These are phyloP conservation scores for Xylariaceae sp. DNA, from an alignment of 2,329 filamentous ascomycete genomes.

Conservation along the genomic window DNA sequence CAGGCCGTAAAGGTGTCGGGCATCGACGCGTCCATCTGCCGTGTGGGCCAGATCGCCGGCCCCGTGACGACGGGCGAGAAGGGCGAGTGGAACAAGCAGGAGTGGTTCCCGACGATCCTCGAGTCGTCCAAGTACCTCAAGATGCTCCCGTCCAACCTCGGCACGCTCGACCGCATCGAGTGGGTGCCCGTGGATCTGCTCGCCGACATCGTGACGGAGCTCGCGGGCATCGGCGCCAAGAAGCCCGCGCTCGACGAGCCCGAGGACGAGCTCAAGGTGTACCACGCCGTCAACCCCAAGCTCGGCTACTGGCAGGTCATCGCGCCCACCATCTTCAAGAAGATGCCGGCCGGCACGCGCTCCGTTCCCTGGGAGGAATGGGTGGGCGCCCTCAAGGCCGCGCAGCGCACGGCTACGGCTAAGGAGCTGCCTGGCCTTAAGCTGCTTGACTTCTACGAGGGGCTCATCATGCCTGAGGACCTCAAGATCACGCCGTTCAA, in stretches of 20 bases:
- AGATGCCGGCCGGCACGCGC: slow-evolving; percentile 20
- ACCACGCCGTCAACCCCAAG: slow-evolving; percentile 26
- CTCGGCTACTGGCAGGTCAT: slow-evolving; percentile 24
- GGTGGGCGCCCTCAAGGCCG: slow-evolving; percentile 21
- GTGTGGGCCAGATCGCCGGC: slow-evolving; percentile 46
- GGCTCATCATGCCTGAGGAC: slow-evolving; percentile 17
- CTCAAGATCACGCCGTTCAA: slow-evolving; percentile 22
- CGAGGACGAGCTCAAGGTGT: slow-evolving; percentile 22
- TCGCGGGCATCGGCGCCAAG: slow-evolving; percentile 34
- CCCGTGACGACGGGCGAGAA: slow-evolving; percentile 32
- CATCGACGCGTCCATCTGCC: slow-evolving; percentile 38
- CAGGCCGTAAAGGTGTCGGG: slow-evolving; percentile 34
- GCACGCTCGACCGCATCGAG: slow-evolving; percentile 42
- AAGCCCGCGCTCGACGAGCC: slow-evolving; percentile 18
- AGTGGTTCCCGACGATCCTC: slow-evolving; percentile 52
- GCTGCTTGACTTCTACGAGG: slow-evolving; percentile 25
- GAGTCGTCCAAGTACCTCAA: slow-evolving; percentile 46
- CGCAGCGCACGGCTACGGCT: slow-evolving; percentile 17
- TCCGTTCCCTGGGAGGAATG: slow-evolving; percentile 22
- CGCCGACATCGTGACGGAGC: slow-evolving; percentile 43
- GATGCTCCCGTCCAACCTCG: slow-evolving; percentile 43
- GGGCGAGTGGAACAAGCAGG: slow-evolving; percentile 51
- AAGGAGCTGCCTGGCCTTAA: slow-evolving; percentile 24
- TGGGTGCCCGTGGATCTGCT: slow-evolving; percentile 52
- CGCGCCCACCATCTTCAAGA: slow-evolving; percentile 17